phyloP scores from a whole-genome alignment of 192 early-diverging fungal species.

The Dimargaris xerosporica region DNA sequence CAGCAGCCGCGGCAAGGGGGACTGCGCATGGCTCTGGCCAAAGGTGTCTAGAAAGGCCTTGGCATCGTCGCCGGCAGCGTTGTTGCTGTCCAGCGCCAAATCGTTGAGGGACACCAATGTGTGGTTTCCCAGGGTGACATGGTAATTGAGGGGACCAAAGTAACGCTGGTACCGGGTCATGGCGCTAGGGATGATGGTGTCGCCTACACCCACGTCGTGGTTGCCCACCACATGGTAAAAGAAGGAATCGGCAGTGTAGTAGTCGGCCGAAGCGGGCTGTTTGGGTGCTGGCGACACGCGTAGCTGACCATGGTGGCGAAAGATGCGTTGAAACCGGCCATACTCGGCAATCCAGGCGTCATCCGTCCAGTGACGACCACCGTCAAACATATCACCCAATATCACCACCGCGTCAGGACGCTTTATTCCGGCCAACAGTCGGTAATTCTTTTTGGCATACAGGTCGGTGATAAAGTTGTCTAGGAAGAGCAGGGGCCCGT shows the following conservation, averaged over 20 bases:
- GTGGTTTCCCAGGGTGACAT: constrained; percentile 37
- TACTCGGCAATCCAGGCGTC: constrained; percentile 39
- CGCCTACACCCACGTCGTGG: constrained; percentile 83
- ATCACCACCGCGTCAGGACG: constrained; percentile 51
- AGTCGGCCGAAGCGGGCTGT: constrained; percentile 8
- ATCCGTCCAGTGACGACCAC: constrained; percentile 44
- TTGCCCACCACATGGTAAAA: constrained; percentile 68
- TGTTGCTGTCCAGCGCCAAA: constrained; percentile 38
- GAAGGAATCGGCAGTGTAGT: constrained; percentile 12
- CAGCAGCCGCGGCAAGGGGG: constrained; percentile 39
- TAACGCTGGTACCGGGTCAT: constrained; percentile 28
- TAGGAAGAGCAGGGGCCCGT: constrained; percentile 38
- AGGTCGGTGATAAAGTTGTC: constrained; percentile 73
- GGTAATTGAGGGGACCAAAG: constrained; percentile 41
- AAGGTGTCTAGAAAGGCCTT: constrained; percentile 13
- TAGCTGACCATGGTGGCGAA: constrained; percentile 19
- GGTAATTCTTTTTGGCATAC: constrained; percentile 72
- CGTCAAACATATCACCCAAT: constrained; percentile 79
- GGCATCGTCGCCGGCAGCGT: not conserved
- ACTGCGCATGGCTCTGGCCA: constrained; percentile 1
- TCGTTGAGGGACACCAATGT: constrained; percentile 62
- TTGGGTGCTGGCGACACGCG: constrained; percentile 9
- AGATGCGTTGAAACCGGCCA: constrained; percentile 34
- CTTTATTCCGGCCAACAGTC: constrained; percentile 31
- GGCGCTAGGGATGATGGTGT: constrained; percentile 27